A percentile compares a stretch with the other conserved stretches of the same genome.
Conservation (phyloP, 345 rosid species). For the Brassica incana region DNA sequence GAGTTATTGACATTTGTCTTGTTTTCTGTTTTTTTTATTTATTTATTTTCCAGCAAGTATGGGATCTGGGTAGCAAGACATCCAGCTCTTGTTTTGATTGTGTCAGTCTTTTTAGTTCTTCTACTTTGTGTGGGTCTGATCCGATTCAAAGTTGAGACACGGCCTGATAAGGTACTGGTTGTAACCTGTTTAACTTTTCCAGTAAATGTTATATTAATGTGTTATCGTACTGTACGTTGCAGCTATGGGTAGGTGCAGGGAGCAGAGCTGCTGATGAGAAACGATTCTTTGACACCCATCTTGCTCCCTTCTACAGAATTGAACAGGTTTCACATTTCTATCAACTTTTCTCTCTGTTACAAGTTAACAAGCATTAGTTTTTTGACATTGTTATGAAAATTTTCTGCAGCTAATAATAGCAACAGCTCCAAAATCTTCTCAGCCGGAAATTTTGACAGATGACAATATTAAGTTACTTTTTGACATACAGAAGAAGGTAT, state of each 20-base stretch:
- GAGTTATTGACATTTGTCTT: constrained; percentile 6
- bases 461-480: constrained; percentile 85
- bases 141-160: constrained; percentile 93
- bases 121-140: constrained; percentile 84
- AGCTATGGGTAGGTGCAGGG: constrained; percentile 99
- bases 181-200: neutral
- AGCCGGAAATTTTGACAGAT: constrained; percentile 79
- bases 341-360: constrained; percentile 9
- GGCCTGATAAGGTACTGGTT: constrained; percentile 85
- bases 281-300: constrained; percentile 78
- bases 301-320: constrained; percentile 95
- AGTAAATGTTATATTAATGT: neutral
- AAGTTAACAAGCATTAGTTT: neutral
- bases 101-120: constrained; percentile 67
- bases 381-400: neutral
- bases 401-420: constrained; percentile 77
- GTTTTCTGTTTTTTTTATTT: constrained; percentile 12
- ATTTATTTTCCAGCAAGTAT: constrained; percentile 58
- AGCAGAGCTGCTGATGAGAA: constrained; percentile 95
- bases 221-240: constrained; percentile 32
- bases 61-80: constrained; percentile 94
- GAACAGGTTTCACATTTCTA: constrained; percentile 65
- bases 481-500: constrained; percentile 91
- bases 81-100: constrained; percentile 64
- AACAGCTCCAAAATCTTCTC: constrained; percentile 56